phyloP scores from a whole-genome alignment of 2,329 filamentous ascomycete species.

The Metarhizium anisopliae region DNA sequence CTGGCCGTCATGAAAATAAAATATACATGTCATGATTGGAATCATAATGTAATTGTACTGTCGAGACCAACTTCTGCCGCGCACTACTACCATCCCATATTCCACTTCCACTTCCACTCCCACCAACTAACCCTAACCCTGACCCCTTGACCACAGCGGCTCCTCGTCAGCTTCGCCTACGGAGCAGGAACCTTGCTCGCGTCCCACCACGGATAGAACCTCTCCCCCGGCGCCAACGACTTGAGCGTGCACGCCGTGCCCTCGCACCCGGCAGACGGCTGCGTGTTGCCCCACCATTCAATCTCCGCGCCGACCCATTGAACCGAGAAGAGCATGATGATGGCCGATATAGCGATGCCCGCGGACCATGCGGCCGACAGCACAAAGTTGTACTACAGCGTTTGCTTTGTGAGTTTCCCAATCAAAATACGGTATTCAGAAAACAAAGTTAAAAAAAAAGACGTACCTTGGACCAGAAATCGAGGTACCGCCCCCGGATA shows the following conservation, averaged over 20 bases:
- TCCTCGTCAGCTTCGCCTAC: neutral
- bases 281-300: slow-evolving; percentile 38
- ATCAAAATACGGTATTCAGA: neutral
- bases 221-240: slow-evolving; percentile 14
- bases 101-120: too few species aligned
- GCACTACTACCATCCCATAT: too few species aligned
- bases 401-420: neutral
- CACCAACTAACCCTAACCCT: neutral
- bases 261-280: slow-evolving; percentile 15
- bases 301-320: slow-evolving; percentile 27
- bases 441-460: neutral
- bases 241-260: slow-evolving; percentile 13
- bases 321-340: slow-evolving; percentile 40
- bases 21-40: too few species aligned
- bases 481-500: slow-evolving; percentile 33
- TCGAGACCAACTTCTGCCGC: too few species aligned
- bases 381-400: slow-evolving; percentile 34
- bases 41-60: too few species aligned
- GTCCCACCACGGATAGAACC: slow-evolving; percentile 20
- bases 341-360: slow-evolving; percentile 35
- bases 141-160: too few species aligned
- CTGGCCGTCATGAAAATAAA: too few species aligned
- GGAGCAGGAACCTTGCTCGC: slow-evolving; percentile 12
- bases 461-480: slow-evolving; percentile 33
- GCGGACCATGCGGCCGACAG: slow-evolving; percentile 35